A percentile compares a stretch with the other conserved stretches of the same genome.
Evolutionary conservation across 2,329 filamentous ascomycete species (phyloP).

Genomic region (Rhynchosporium secalis): DNA sequence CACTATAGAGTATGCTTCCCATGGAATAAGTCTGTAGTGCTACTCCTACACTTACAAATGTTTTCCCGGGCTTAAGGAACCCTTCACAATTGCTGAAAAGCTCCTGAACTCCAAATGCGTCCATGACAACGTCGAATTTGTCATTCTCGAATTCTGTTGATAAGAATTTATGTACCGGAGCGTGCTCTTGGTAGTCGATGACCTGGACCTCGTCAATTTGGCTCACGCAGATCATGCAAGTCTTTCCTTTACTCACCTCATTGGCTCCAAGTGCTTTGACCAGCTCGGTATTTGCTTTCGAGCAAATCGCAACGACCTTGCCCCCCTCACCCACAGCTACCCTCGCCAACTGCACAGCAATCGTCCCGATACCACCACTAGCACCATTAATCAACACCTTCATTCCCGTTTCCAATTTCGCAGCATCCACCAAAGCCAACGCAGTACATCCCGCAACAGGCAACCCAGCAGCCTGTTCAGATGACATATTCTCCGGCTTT

Average conservation of each 20-base stretch:
- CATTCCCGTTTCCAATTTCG: constrained; percentile 43
- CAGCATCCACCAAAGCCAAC: constrained; percentile 43
- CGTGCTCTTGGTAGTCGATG: constrained; percentile 46
- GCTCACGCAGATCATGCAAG: too few species aligned
- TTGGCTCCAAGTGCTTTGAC: constrained; percentile 51
- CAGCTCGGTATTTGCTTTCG: constrained; percentile 47
- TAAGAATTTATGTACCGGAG: constrained; percentile 42
- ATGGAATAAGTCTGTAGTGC: constrained; percentile 41
- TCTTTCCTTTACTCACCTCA: constrained; percentile 41
- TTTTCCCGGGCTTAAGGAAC: constrained; percentile 43
- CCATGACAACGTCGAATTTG: constrained; percentile 49
- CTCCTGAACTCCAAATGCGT: constrained; percentile 50
- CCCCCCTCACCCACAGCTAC: constrained; percentile 44
- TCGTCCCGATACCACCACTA: constrained; percentile 51
- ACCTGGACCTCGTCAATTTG: constrained; percentile 33
- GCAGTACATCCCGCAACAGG: constrained; percentile 45
- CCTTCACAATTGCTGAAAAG: constrained; percentile 45
- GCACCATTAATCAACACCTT: constrained; percentile 52
- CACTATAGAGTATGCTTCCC: constrained; percentile 38
- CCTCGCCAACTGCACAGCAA: constrained; percentile 48
- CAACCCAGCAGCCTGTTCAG: constrained; percentile 43
- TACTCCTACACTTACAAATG: constrained; percentile 47
- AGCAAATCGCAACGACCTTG: constrained; percentile 50
- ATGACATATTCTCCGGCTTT: constrained; percentile 38
- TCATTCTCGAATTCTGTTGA: constrained; percentile 36